Evolutionary conservation across 495 filamentous ascomycete genomes (phyloP).

Genomic region (Tuber brumale): DNA sequence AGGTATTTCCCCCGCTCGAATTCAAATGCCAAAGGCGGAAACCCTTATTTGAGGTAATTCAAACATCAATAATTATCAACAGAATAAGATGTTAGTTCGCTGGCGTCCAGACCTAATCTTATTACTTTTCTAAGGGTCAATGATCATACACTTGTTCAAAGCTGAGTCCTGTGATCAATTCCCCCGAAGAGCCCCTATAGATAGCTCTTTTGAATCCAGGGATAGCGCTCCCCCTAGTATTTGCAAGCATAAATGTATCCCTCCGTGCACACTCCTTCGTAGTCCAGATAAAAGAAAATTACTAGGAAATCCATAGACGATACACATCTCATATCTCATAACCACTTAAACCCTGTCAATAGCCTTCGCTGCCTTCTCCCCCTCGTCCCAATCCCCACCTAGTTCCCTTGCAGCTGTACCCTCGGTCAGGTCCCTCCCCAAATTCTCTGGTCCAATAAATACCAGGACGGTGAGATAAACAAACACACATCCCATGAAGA

Average conservation of each 20-base stretch:
- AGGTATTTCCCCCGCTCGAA: too few relatives aligned
- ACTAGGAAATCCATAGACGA: neutral
- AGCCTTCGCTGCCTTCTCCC: neutral
- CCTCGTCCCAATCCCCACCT: conserved; percentile 7
- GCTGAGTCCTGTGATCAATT: neutral
- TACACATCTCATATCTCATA: neutral
- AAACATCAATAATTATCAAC: too few relatives aligned
- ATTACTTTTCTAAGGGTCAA: neutral
- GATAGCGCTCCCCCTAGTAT: neutral
- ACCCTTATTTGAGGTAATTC: too few relatives aligned
- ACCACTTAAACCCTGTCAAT: conserved; percentile 11
- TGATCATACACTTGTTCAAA: neutral
- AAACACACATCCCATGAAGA: conserved; percentile 91
- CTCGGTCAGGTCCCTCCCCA: conserved; percentile 43
- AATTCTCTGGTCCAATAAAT: conserved; percentile 68
- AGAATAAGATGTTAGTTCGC: neutral
- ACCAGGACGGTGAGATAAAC: conserved; percentile 70
- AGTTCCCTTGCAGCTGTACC: conserved; percentile 8
- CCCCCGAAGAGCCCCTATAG: neutral
- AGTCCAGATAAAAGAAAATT: neutral
- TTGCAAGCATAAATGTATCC: neutral
- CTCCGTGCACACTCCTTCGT: neutral
- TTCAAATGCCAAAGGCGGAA: neutral
- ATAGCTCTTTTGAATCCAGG: neutral
- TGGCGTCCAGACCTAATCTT: neutral